Percentiles rank a stretch among this genome's conserved stretches.
Conservation (phyloP, 441 rosid species). For the Gossypium schwendimanii region DNA sequence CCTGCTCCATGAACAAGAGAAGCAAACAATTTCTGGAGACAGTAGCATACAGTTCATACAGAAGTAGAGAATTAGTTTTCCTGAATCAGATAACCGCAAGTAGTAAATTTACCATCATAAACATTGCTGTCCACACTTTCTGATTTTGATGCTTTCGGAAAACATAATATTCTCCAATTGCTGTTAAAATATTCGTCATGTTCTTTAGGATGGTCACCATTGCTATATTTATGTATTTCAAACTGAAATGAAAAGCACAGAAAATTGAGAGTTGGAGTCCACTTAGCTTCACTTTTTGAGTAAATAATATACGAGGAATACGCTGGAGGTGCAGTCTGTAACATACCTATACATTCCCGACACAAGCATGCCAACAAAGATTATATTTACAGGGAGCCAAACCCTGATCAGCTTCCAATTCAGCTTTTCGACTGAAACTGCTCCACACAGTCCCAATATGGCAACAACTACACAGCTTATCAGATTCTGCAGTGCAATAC, state of each 20-base stretch:
- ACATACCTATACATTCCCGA: constrained; percentile 89
- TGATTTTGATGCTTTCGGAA: constrained; percentile 76
- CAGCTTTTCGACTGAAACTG: constrained; percentile 59
- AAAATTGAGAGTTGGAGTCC: neutral
- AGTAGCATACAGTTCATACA: neutral
- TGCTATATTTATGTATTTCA: constrained; percentile 83
- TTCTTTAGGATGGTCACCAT: constrained; percentile 97
- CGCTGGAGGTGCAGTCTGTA: neutral
- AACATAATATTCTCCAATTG: constrained; percentile 72
- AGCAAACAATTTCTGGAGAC: neutral
- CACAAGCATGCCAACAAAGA: constrained; percentile 86
- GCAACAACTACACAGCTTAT: constrained; percentile 62
- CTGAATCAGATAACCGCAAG: neutral
- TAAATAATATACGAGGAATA: neutral
- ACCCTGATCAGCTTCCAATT: constrained; percentile 69
- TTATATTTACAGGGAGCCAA: constrained; percentile 87
- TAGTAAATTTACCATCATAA: constrained; percentile 58
- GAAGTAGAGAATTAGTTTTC: neutral
- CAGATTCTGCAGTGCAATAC: constrained; percentile 54
- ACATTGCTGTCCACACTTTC: constrained; percentile 91
- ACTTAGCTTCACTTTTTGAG: neutral
- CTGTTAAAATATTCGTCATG: constrained; percentile 81
- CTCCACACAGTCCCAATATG: constrained; percentile 41
- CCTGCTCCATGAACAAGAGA: no score
- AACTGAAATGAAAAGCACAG: constrained; percentile 37